Evolutionary conservation across 768 basidiomycete species (phyloP), one percentile per base, ranked within the genome.

Genomic region (Lentinula aciculospora): DNA sequence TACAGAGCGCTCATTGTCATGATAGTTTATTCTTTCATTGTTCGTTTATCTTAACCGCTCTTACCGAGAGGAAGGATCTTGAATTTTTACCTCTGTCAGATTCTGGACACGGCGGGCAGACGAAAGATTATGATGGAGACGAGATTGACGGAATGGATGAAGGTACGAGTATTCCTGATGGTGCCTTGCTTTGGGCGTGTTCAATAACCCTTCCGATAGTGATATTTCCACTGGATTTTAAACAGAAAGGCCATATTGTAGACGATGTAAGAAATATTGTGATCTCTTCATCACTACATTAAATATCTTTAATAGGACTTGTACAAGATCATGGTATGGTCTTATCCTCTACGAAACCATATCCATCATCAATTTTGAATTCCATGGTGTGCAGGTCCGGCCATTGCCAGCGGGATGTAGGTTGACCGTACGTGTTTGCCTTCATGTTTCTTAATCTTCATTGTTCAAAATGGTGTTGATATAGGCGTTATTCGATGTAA

Each of bases 41-140:
- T 80, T 67, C 56, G 78, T 44, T 49, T 32, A 23, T 56, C 28
- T 15, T 7, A 25, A 12, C n/a, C 36, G 19, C 42, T n/a, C 28
- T 42, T 50, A 40, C 34, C 32, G 8, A 34, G 3, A 7, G 32
- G 53, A 29, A 28, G 7, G 13, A 25, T 4, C 32, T 51, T 3
- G 13, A 36, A 29, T 28, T 9, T 27, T 46, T 23, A 3, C 10
- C 13, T 28, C 32, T 49, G 6, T 21, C 55, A 90, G 89, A 92
- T 71, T 96, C 94, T 1, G 96, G 95, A 0, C 95, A 98, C 64
- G 96, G 97, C n/a, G 96, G 94, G 9, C 94, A 95, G 66, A 85
- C 87, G 2, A 77, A 76, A 54, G 94, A 97, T 70, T 60, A 72
- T 1, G 80, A 91, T 62, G 90, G 89, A 3, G 91, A 92, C 62